Evolutionary conservation across 129 eudicot species (phyloP), one percentile per base, ranked within the genome.

Genomic region (Escallonia herrerae): DNA sequence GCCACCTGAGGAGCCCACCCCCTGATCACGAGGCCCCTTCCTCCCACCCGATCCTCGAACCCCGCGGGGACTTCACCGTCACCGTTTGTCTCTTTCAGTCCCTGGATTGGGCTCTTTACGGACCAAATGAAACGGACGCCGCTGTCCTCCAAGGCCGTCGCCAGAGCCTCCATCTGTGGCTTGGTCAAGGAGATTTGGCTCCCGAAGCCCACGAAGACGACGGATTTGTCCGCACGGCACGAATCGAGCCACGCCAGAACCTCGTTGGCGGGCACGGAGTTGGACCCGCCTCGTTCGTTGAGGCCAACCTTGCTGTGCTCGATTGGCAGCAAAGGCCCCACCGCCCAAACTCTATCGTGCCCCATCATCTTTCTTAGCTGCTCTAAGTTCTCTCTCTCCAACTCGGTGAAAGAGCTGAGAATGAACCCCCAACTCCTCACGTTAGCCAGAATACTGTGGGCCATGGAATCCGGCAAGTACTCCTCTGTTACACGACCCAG

Each of bases 1-100:
- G 54, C 51, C 49, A 3, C 38, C 41, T 72, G 77, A 8, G 77
- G 77, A 22, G 64, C 77, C 77, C 71, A 72, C 0, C 71, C 77
- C 38, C 15, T 44, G 5, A 70, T 54, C n/a, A 70, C 46, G 40
- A 70, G 9, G 4, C 71, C 61, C 9, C 49, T 54, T 1, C 60
- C 33, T 22, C n/a, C 41, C 9, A 43, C 59, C 54, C 60, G 56
- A 11, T 42, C 54, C 15, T 52, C 47, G n/a, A 62, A 71, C 42
- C 62, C 56, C 6, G 1, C 64, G 1, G 56, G 54, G 8, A 68
- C 8, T 44, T 4, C 7, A 9, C 44, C 15, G 40, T 68, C 47
- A 0, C 3, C 64, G 12, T 15, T 43, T 5, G 9, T 46, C 51
- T 6, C 63, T 15, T 56, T 57, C 14, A 51, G 13, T 3, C 58